Evolutionary conservation across 768 basidiomycete species (phyloP).

Genomic region (Mycena polygramma): DNA sequence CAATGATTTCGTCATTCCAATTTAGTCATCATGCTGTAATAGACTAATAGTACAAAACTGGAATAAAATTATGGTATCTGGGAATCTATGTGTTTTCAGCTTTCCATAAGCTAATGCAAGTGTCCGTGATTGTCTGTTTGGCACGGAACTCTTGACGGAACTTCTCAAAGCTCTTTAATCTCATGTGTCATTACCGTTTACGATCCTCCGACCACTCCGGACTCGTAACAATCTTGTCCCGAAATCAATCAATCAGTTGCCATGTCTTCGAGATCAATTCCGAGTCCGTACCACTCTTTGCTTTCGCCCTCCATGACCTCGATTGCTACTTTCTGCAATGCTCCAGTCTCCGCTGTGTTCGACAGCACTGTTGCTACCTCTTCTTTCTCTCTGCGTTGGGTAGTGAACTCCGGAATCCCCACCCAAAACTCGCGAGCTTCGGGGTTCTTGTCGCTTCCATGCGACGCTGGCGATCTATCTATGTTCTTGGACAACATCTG

Average conservation of each 20-base stretch:
- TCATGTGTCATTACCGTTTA: too few species aligned
- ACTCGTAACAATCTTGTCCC: too few species aligned
- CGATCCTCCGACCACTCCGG: too few species aligned
- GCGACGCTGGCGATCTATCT: not conserved
- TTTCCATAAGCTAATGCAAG: too few species aligned
- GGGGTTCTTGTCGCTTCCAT: not conserved
- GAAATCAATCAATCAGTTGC: not conserved
- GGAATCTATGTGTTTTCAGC: too few species aligned
- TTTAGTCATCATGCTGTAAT: too few species aligned
- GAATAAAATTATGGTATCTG: too few species aligned
- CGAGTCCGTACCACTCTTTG: not conserved
- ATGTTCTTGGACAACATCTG: not conserved
- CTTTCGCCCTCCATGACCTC: not conserved
- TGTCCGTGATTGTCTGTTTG: too few species aligned
- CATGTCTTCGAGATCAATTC: not conserved
- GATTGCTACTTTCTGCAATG: constrained; percentile 5
- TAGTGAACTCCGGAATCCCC: constrained; percentile 5
- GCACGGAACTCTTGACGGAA: too few species aligned
- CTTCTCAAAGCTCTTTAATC: too few species aligned
- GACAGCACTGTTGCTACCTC: not conserved
- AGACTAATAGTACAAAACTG: too few species aligned
- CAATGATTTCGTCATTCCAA: too few species aligned
- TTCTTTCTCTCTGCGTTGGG: constrained; percentile 21
- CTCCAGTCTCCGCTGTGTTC: not conserved
- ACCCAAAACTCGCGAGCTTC: constrained; percentile 5